Evolutionary conservation across 495 filamentous ascomycete species (phyloP).

Genomic region (Rostrohypoxylon terebratum): DNA sequence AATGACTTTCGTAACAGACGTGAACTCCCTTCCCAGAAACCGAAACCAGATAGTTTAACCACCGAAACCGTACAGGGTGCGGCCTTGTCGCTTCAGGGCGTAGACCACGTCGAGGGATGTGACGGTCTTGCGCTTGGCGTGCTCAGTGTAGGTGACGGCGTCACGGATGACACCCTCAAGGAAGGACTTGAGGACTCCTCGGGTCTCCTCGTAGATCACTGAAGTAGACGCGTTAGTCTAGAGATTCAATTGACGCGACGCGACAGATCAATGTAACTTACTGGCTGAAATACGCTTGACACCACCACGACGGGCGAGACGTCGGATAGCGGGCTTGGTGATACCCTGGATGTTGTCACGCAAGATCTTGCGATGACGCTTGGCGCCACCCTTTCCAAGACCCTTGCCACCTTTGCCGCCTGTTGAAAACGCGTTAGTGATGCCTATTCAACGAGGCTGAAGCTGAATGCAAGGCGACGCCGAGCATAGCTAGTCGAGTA

Average conservation of each 20-base stretch:
- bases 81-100: constrained; percentile 91
- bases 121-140: constrained; percentile 98
- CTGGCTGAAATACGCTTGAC: constrained; percentile 99
- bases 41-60: constrained; percentile 70
- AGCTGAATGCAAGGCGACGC: constrained; percentile 44
- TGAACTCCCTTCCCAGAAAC: constrained; percentile 41
- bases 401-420: constrained; percentile 98
- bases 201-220: constrained; percentile 99
- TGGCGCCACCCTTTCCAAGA: constrained; percentile 85
- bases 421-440: constrained; percentile 55
- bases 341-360: constrained; percentile 99
- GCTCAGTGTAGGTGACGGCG: constrained; percentile 97
- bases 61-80: constrained; percentile 97
- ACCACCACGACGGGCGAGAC: constrained; percentile 99
- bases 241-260: constrained; percentile 5
- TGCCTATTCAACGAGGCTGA: constrained; percentile 34
- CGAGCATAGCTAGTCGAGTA: constrained; percentile 34
- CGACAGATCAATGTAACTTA: constrained; percentile 57
- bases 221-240: constrained; percentile 53
- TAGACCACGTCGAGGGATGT: constrained; percentile 96
- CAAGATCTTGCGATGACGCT: constrained; percentile 99
- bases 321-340: constrained; percentile 99
- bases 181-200: constrained; percentile 99
- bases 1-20: constrained; percentile 52
- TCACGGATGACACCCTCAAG: constrained; percentile 99